These are phyloP conservation scores for Polychaeton citri DNA, from an alignment of 2,329 filamentous ascomycete genomes.

Conservation along the genomic window DNA sequence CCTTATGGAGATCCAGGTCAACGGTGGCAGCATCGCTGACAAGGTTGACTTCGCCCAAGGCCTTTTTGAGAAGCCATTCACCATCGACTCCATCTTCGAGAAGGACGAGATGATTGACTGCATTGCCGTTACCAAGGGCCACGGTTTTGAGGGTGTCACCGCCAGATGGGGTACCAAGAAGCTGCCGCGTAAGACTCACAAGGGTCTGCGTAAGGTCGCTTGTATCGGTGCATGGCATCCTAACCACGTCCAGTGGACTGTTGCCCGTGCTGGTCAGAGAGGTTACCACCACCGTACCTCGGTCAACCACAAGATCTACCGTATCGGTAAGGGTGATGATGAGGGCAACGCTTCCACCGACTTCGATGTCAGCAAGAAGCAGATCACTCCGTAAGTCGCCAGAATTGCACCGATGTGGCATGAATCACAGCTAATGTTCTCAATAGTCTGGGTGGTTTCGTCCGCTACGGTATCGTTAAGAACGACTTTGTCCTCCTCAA, in stretches of 20 bases:
- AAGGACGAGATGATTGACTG: slow-evolving; percentile 99
- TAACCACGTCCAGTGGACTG: slow-evolving; percentile 99
- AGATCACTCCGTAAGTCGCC: slow-evolving; percentile 91
- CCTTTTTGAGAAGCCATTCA: slow-evolving; percentile 98
- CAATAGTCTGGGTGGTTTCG: slow-evolving; percentile 87
- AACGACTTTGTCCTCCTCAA: slow-evolving; percentile 98
- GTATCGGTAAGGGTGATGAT: slow-evolving; percentile 83
- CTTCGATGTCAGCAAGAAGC: slow-evolving; percentile 97
- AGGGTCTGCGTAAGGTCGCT: slow-evolving; percentile 99
- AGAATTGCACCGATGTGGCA: background rate
- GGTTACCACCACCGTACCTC: slow-evolving; percentile 99
- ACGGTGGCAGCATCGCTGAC: slow-evolving; percentile 88
- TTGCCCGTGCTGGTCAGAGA: slow-evolving; percentile 98
- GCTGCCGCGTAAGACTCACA: slow-evolving; percentile 99
- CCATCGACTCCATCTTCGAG: slow-evolving; percentile 91
- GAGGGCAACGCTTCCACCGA: slow-evolving; percentile 91
- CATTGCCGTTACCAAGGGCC: slow-evolving; percentile 99
- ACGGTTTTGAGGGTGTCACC: slow-evolving; percentile 96
- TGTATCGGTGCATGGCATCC: slow-evolving; percentile 99
- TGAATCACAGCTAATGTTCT: slow-evolving; percentile 21
- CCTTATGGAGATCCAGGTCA: slow-evolving; percentile 99
- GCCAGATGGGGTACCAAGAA: slow-evolving; percentile 99
- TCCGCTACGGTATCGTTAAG: slow-evolving; percentile 98
- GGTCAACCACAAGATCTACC: slow-evolving; percentile 99
- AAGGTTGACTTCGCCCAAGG: slow-evolving; percentile 94